Percentiles rank a stretch among this genome's conserved stretches.
These are phyloP conservation scores for Rhododendron griersonianum DNA, from an alignment of 148 eudicot species.

Conservation along the genomic window DNA sequence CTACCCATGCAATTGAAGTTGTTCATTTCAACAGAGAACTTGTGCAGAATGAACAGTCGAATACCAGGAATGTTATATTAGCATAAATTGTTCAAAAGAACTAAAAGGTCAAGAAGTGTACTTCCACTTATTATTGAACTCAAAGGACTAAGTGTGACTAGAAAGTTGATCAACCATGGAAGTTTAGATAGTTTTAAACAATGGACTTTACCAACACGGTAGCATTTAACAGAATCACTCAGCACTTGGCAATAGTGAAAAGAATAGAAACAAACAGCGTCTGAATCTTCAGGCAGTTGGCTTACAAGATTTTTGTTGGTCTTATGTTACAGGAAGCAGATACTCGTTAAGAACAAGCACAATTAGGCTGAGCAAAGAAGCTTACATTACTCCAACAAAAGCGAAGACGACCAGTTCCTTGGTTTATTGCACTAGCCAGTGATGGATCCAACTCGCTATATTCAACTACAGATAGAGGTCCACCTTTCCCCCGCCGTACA, in stretches of 20 bases:
- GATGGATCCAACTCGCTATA: constrained; percentile 89
- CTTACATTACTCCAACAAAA: constrained; percentile 97
- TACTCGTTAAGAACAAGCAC: neutral
- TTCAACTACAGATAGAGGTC: constrained; percentile 91
- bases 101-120: neutral
- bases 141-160: neutral
- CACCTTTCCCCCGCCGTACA: constrained; percentile 93
- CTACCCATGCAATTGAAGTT: neutral
- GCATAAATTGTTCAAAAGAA: neutral
- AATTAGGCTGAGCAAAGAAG: constrained; percentile 13
- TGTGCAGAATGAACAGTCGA: neutral
- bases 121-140: neutral
- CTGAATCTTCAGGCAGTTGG: neutral
- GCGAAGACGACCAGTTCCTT: constrained; percentile 88
- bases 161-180: neutral
- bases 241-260: neutral
- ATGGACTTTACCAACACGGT: neutral
- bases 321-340: neutral
- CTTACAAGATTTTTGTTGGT: neutral
- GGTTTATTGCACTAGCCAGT: constrained; percentile 78
- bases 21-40: neutral
- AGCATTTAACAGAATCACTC: neutral
- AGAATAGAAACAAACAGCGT: neutral
- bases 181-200: neutral
- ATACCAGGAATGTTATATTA: neutral